These are phyloP conservation scores for Maudiozyma pseudohumilis DNA, from an alignment of 805 yeast genomes.

Conservation along the genomic window DNA sequence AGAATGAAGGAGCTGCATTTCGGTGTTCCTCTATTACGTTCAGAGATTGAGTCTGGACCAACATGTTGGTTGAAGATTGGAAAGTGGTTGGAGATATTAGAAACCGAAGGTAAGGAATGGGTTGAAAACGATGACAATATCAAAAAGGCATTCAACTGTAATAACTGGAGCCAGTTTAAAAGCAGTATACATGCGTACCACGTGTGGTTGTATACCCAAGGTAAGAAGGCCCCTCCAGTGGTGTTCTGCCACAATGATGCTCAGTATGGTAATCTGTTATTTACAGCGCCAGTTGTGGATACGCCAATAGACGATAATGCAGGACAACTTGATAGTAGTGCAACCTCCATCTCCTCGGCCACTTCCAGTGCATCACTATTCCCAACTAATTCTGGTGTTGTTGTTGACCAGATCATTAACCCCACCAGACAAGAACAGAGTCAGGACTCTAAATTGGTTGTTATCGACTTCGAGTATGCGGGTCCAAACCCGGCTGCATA, in stretches of 20 bases:
- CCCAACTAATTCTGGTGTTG: constrained; percentile 21
- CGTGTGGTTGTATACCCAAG: constrained; percentile 45
- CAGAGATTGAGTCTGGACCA: constrained; percentile 55
- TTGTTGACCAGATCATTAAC: constrained; percentile 26
- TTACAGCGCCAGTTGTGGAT: constrained; percentile 44
- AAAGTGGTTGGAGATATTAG: constrained; percentile 55
- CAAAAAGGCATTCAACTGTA: constrained; percentile 31
- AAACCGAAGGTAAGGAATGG: constrained; percentile 30
- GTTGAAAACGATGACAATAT: constrained; percentile 26
- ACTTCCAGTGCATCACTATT: constrained; percentile 23
- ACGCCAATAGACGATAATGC: not conserved
- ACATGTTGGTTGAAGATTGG: constrained; percentile 56
- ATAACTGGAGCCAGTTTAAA: constrained; percentile 41
- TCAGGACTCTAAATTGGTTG: constrained; percentile 70
- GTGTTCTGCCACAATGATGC: constrained; percentile 94
- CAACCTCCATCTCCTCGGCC: constrained; percentile 8
- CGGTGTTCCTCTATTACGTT: constrained; percentile 54
- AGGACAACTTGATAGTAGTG: not conserved
- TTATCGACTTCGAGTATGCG: constrained; percentile 92
- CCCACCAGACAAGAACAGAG: constrained; percentile 32
- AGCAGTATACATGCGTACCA: constrained; percentile 42
- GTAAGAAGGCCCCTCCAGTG: constrained; percentile 27
- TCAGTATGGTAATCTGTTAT: constrained; percentile 85
- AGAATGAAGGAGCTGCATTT: constrained; percentile 92
- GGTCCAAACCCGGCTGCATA: constrained; percentile 84